Conservation (phyloP, 2,329 filamentous ascomycete species). For the Exutisphaerella laricina region DNA sequence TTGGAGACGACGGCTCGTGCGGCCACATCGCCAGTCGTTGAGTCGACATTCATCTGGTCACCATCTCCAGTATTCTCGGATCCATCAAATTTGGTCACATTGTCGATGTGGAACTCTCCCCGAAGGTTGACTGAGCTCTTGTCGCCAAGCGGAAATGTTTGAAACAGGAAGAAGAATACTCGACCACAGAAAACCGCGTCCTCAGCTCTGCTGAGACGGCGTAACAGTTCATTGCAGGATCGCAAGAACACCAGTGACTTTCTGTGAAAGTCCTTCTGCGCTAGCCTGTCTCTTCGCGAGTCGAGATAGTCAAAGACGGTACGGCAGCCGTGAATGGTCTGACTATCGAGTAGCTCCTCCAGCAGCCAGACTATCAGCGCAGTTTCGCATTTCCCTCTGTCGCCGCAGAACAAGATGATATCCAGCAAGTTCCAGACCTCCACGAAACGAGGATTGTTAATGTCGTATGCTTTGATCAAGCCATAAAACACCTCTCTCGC, state of each 20-base stretch:
- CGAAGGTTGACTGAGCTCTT: conserved; percentile 95
- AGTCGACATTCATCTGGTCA: conserved; percentile 62
- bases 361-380: conserved; percentile 83
- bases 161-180: conserved; percentile 98
- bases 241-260: conserved; percentile 88
- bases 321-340: conserved; percentile 87
- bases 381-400: conserved; percentile 57
- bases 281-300: conserved; percentile 83
- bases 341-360: conserved; percentile 91
- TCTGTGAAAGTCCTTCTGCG: conserved; percentile 68
- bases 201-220: conserved; percentile 87
- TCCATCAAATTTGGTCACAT: conserved; percentile 76
- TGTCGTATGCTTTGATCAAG: conserved; percentile 52
- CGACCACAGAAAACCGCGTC: conserved; percentile 96
- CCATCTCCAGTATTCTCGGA: conserved; percentile 35
- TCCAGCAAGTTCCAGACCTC: conserved; percentile 92
- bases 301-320: conserved; percentile 93
- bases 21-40: conserved; percentile 14
- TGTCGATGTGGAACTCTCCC: conserved; percentile 93
- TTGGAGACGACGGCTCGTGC: conserved; percentile 18
- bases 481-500: conserved; percentile 71
- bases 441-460: conserved; percentile 72
- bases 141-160: conserved; percentile 93
- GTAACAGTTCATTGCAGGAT: conserved; percentile 90
- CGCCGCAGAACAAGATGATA: conserved; percentile 80